phyloP scores from a whole-genome alignment of 108 stramenopile species.

The Skeletonema grethae region DNA sequence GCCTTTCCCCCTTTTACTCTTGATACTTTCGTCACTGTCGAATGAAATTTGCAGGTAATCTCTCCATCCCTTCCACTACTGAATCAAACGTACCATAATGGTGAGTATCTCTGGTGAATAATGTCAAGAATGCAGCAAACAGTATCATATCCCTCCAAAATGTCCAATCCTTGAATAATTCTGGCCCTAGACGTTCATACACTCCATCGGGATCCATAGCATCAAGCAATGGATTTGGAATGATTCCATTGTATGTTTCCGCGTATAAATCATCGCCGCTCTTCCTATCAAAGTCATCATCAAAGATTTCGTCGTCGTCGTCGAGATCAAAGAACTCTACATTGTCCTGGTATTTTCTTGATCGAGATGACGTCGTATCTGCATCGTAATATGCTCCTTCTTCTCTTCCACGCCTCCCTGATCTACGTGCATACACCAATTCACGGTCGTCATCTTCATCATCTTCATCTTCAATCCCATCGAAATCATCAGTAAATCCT shows the following conservation, averaged over 20 bases:
- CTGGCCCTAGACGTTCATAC: constrained; percentile 47
- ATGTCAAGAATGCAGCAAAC: constrained; percentile 30
- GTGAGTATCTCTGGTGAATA: constrained; percentile 43
- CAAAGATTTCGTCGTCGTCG: constrained; percentile 29
- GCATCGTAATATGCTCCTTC: constrained; percentile 13
- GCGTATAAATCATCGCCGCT: not conserved
- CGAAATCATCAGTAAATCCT: constrained; percentile 6
- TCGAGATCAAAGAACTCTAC: constrained; percentile 51
- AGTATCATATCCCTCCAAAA: constrained; percentile 45
- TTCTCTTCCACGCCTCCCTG: constrained; percentile 20
- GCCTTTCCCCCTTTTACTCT: not conserved
- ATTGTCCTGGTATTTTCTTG: constrained; percentile 29
- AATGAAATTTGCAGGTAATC: constrained; percentile 33
- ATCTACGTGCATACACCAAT: constrained; percentile 24
- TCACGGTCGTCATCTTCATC: constrained; percentile 33
- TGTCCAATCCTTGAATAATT: constrained; percentile 47
- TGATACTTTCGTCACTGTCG: not conserved
- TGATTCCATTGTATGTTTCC: constrained; percentile 40
- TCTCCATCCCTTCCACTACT: constrained; percentile 38
- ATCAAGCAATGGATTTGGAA: constrained; percentile 48
- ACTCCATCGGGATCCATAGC: constrained; percentile 53
- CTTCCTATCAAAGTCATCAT: constrained; percentile 16
- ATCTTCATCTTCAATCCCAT: constrained; percentile 2
- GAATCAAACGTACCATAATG: constrained; percentile 50
- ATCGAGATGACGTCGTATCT: constrained; percentile 8